phyloP scores from a whole-genome alignment of 768 basidiomycete genomes.

The Crucibulum laeve region DNA sequence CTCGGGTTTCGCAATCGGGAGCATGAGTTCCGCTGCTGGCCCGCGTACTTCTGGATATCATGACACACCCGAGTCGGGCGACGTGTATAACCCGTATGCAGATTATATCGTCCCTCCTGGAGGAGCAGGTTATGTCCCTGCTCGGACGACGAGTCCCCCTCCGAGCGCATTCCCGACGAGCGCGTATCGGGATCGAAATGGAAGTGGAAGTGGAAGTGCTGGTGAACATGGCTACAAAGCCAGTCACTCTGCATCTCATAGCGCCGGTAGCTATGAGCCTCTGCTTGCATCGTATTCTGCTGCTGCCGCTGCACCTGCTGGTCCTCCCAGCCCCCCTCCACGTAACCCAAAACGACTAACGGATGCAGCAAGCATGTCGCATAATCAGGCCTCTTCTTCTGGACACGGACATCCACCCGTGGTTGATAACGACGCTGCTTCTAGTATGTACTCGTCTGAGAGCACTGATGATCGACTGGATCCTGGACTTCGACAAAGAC shows the following conservation, averaged over 20 bases:
- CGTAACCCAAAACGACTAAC: conserved; percentile 25
- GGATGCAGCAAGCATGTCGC: conserved; percentile 13
- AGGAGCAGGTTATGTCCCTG: conserved; percentile 38
- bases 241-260: conserved; percentile 19
- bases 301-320: conserved; percentile 12
- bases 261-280: conserved; percentile 58
- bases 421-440: conserved; percentile 8
- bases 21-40: conserved; percentile 13
- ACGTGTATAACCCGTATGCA: conserved; percentile 50
- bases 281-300: conserved; percentile 42
- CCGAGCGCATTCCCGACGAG: conserved; percentile 25
- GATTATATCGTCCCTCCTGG: conserved; percentile 33
- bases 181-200: conserved; percentile 25
- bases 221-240: conserved; percentile 6
- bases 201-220: conserved; percentile 9
- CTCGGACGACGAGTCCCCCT: conserved; percentile 44
- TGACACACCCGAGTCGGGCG: conserved; percentile 24
- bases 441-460: conserved; percentile 30
- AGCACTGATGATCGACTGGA: conserved; percentile 39
- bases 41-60: no score
- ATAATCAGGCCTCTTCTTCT: no score
- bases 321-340: conserved; percentile 27
- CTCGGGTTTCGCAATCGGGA: conserved; percentile 25
- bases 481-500: conserved; percentile 35
- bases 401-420: not conserved